Evolutionary conservation across 345 rosid genomes (phyloP), one percentile per base, ranked within the genome.

Genomic region (Salix dunnii): DNA sequence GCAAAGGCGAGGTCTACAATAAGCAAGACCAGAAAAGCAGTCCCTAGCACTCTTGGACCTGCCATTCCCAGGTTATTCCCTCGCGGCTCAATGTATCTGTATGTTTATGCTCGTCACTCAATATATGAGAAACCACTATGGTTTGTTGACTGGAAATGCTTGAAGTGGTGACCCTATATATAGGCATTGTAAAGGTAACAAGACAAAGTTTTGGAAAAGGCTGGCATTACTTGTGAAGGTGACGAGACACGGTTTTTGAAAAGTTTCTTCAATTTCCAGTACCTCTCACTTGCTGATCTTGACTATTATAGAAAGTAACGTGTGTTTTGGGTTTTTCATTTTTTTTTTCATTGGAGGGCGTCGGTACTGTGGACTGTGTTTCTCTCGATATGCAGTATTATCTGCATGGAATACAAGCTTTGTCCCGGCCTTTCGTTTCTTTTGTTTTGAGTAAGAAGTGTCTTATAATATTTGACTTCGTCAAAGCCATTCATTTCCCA

Each of bases 1-100:
- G 87, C 91, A 55, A 85, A 81, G 75, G 83, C 64, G 6, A 89
- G 67, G 76, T 89, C 85, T 51, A 85, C 78, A 67, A 89, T 49
- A 33, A 89, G 79, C 81, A 89, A 67, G 66, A 79, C 71, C 80
- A 85, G 74, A 65, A 87, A 82, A 71, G 83, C 87, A 87, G 67
- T 72, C 10, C 81, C 87, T 23, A 87, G 36, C 49, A 84, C 68
- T 70, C 85, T 85, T 31, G 66, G 23, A 18, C 46, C 3, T 40
- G 53, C 68, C 83, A 87, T 89, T 82, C 67, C 27, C 35, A 43
- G 60, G n/a, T 28, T 25, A 23, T n/a, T 9, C 5, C 9, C 27
- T 2, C 18, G 35, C 25, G 30, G 42, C 73, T 23, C 33, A 18
- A 3, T 7, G 12, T 17, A 13, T 36, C 2, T 14, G 3, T 43